Evolutionary conservation across 2,329 filamentous ascomycete species (phyloP), one percentile per base, ranked within the genome.

Genomic region (Fusarium praegraminearum): DNA sequence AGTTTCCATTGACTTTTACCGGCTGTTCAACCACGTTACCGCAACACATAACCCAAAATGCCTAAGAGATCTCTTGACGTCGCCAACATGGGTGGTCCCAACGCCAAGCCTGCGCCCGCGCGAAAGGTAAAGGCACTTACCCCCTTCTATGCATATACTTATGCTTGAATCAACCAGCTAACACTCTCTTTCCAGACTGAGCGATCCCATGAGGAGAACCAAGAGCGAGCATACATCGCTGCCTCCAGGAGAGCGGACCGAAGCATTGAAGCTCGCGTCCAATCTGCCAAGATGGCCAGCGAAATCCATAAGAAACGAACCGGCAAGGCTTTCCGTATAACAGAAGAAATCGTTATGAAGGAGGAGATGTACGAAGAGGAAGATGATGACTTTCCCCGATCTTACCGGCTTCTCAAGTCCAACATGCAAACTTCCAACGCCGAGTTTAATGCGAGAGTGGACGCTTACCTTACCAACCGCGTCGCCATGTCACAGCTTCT

Each of bases 361-460:
- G 94, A 97, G 78, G 93, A 97, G 78, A 97, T 97, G 93, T 98
- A 98, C 77, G 94, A 97, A 76, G 94, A 97, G 79, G 93, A 97
- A 76, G 94, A 97, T 55, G 93, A 97, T 72, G 92, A 94, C 59
- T 77, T 93, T 26, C 89, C 91, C 1, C 85, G 88, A 64, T 88
- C 89, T 56, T 92, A 90, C 75, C 85, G 89, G 61, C 83, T 88
- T 16, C 81, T 93, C 33, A 88, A 87, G 16, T 84, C 87, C 5
- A 86, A 90, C 72, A 81, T 92, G 62, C 85, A 89, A 70, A 90
- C 87, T 3, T 82, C 82, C 18, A 89, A 87, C 2, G 78, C 84
- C 28, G 86, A 89, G 64, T 86, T 91, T 77, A 91, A 91, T 75
- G 83, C 85, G 30, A 83, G 87, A 41, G 80, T 92, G 5, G 87